Conservation (phyloP, 306 rosid species). For the Quercus gilva region DNA sequence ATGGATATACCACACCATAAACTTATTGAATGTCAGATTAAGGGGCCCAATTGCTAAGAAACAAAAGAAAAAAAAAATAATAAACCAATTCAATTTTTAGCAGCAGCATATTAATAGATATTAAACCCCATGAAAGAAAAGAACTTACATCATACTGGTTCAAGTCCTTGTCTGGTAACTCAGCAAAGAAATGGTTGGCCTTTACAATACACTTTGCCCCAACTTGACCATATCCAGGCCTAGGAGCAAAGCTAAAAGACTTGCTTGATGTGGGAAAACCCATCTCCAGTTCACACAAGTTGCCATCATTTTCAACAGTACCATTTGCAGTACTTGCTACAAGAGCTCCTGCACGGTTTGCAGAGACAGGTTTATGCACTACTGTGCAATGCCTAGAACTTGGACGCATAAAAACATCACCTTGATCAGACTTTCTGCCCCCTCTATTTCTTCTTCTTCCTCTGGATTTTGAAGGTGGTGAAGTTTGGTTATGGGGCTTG, state of each 20-base stretch:
- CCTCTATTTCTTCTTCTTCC: conserved; percentile 88
- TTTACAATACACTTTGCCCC: conserved; percentile 93
- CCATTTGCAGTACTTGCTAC: conserved; percentile 32
- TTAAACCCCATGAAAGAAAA: conserved; percentile 23
- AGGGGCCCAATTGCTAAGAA: conserved; percentile 35
- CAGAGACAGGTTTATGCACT: conserved; percentile 34
- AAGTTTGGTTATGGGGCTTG: conserved; percentile 51
- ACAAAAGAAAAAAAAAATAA: conserved; percentile 1
- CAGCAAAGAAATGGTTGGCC: conserved; percentile 97
- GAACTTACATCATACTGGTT: conserved; percentile 93
- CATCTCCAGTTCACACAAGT: conserved; percentile 49
- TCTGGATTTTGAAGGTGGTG: conserved; percentile 62
- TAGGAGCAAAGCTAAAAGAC: conserved; percentile 69
- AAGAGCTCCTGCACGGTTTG: conserved; percentile 21
- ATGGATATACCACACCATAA: conserved; percentile 39
- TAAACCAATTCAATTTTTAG: conserved; percentile 11
- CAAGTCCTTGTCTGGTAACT: conserved; percentile 95
- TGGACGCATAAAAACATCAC: conserved; percentile 75
- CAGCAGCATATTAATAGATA: conserved; percentile 12
- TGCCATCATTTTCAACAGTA: conserved; percentile 43
- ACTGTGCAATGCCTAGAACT: conserved; percentile 72
- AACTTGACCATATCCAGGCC: conserved; percentile 92
- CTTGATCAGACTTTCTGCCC: conserved; percentile 83
- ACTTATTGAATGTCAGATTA: conserved; percentile 43
- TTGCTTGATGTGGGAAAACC: conserved; percentile 82